These are phyloP conservation scores for Stephania cephalantha DNA, from an alignment of 164 flowering plant genomes.

Conservation along the genomic window DNA sequence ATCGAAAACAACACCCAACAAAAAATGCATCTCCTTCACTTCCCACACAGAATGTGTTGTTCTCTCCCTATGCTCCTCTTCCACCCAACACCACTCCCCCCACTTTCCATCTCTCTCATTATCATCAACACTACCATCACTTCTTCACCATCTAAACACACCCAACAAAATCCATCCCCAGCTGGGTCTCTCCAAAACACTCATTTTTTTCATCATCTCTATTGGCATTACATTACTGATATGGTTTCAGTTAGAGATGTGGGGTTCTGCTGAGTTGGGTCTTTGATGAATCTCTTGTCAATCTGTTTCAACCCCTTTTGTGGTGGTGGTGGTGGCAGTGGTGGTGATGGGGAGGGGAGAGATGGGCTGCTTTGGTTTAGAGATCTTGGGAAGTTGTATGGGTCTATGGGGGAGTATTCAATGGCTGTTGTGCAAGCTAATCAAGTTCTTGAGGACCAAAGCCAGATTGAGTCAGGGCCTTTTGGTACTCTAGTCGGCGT, in stretches of 20 bases:
- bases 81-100: slow-evolving; percentile 16
- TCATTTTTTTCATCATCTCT: not conserved
- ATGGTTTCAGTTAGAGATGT: slow-evolving; percentile 47
- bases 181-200: no score
- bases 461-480: slow-evolving; percentile 70
- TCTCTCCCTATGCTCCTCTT: slow-evolving; percentile 10
- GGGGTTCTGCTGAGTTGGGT: slow-evolving; percentile 42
- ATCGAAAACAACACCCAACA: slow-evolving; percentile 26
- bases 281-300: slow-evolving; percentile 55
- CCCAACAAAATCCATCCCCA: not conserved
- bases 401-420: slow-evolving; percentile 51
- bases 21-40: slow-evolving; percentile 15
- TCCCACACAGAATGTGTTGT: slow-evolving; percentile 1
- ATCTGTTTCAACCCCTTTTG: slow-evolving; percentile 50
- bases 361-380: slow-evolving; percentile 54
- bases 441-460: slow-evolving; percentile 65
- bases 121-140: not conserved
- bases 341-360: slow-evolving; percentile 29
- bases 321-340: slow-evolving; percentile 8
- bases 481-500: slow-evolving; percentile 71
- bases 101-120: not conserved
- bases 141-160: not conserved
- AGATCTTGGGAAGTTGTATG: slow-evolving; percentile 33
- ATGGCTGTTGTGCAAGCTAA: slow-evolving; percentile 75
- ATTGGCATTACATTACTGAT: not conserved